Conservation (phyloP, 805 yeast species). For the Kregervanrija pseudodelftensis region DNA sequence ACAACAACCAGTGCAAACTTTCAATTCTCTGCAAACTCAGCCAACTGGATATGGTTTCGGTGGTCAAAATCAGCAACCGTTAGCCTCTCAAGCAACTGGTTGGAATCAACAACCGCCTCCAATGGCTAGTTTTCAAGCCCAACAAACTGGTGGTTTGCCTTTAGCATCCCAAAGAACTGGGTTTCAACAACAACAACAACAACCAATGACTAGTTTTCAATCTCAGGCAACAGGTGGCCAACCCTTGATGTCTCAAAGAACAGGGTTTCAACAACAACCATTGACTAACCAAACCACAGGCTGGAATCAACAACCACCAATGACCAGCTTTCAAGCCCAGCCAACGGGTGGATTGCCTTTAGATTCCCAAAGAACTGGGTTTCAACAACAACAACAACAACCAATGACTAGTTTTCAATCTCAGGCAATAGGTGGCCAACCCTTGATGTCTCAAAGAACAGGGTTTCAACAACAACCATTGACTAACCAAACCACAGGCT, state of each 20-base stretch:
- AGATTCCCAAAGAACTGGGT: constrained; percentile 11
- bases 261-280: constrained; percentile 32
- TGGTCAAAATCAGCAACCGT: constrained; percentile 8
- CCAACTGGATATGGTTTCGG: constrained; percentile 33
- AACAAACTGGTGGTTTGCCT: constrained; percentile 12
- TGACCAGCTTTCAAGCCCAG: constrained; percentile 22
- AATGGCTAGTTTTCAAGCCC: constrained; percentile 22
- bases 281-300: constrained; percentile 34
- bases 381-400: constrained; percentile 10
- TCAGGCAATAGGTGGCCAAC: constrained; percentile 12
- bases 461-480: constrained; percentile 29
- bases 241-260: constrained; percentile 27
- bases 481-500: constrained; percentile 35
- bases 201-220: constrained; percentile 9
- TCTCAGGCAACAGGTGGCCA: constrained; percentile 20
- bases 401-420: constrained; percentile 20
- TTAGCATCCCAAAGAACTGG: constrained; percentile 12
- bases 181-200: constrained; percentile 16
- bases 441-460: constrained; percentile 30
- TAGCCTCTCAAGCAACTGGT: constrained; percentile 33
- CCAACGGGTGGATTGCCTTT: constrained; percentile 14
- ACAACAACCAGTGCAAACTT: constrained; percentile 17
- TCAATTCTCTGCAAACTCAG: constrained; percentile 25
- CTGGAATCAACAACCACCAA: constrained; percentile 21
- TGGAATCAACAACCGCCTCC: constrained; percentile 20